Conservation (phyloP, 805 yeast genomes). For the Millerago galiae region DNA sequence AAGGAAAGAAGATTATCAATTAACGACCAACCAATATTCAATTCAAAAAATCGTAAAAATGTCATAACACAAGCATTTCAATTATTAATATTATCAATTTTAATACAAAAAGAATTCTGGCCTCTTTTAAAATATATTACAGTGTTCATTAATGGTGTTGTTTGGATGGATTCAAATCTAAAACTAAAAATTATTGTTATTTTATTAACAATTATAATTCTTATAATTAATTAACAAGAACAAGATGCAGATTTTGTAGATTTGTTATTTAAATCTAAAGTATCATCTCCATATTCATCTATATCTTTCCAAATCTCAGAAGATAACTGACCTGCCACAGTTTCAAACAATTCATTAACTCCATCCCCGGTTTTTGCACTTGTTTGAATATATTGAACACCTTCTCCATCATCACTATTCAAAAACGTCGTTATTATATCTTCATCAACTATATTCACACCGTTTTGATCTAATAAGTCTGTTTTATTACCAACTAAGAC, state of each 20-base stretch:
- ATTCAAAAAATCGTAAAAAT: neutral
- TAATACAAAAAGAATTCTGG: neutral
- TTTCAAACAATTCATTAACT: slow-evolving; percentile 36
- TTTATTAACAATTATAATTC: neutral
- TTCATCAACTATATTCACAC: slow-evolving; percentile 19
- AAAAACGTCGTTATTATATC: slow-evolving; percentile 2
- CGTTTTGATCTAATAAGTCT: slow-evolving; percentile 40
- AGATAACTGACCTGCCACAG: slow-evolving; percentile 43
- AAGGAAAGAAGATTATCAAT: neutral
- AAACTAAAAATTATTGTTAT: neutral
- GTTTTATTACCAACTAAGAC: slow-evolving; percentile 83
- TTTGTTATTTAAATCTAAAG: slow-evolving; percentile 26
- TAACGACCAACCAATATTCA: neutral
- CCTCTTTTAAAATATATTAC: neutral
- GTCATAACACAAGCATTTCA: neutral
- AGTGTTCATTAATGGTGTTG: slow-evolving; percentile 1
- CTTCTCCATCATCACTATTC: neutral
- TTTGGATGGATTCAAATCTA: neutral
- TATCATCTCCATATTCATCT: slow-evolving; percentile 17
- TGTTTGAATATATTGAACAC: slow-evolving; percentile 13
- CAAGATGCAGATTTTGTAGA: neutral
- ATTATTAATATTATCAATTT: neutral
- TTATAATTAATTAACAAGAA: neutral
- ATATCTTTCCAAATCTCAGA: slow-evolving; percentile 18
- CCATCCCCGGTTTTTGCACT: slow-evolving; percentile 65